Conservation (phyloP, 2,329 filamentous ascomycete genomes). For the Byssochlamys sp. region DNA sequence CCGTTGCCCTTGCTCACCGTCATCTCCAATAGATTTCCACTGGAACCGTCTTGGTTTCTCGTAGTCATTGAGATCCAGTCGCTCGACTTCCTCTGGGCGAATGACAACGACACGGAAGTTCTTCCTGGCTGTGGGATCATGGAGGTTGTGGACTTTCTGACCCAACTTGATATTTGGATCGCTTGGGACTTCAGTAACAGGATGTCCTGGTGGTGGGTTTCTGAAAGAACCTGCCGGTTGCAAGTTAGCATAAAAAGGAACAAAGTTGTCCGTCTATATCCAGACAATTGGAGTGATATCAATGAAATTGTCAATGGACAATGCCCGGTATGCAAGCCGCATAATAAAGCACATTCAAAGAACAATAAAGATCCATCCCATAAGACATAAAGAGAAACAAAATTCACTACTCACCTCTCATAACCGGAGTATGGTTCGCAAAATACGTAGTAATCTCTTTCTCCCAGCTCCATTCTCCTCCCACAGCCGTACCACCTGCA, state of each 20-base stretch:
- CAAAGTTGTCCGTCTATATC: neutral
- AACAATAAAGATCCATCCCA: neutral
- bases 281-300: neutral
- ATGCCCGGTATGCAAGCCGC: neutral
- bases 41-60: constrained; percentile 54
- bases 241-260: constrained; percentile 3
- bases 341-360: neutral
- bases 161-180: constrained; percentile 41
- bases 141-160: constrained; percentile 59
- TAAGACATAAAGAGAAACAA: neutral
- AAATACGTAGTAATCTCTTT: constrained; percentile 78
- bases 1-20: constrained; percentile 26
- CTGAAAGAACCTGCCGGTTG: constrained; percentile 52
- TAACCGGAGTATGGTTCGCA: constrained; percentile 71
- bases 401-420: constrained; percentile 51
- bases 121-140: constrained; percentile 58
- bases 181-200: constrained; percentile 44
- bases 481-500: constrained; percentile 27
- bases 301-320: neutral
- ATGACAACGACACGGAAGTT: constrained; percentile 87
- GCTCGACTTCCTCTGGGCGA: constrained; percentile 67
- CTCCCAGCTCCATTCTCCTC: constrained; percentile 61
- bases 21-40: constrained; percentile 47
- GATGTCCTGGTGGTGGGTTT: constrained; percentile 59
- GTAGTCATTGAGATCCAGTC: constrained; percentile 60